These are phyloP conservation scores for Coemansia sp. DNA, from an alignment of 192 early-diverging fungal genomes.

Conservation along the genomic window DNA sequence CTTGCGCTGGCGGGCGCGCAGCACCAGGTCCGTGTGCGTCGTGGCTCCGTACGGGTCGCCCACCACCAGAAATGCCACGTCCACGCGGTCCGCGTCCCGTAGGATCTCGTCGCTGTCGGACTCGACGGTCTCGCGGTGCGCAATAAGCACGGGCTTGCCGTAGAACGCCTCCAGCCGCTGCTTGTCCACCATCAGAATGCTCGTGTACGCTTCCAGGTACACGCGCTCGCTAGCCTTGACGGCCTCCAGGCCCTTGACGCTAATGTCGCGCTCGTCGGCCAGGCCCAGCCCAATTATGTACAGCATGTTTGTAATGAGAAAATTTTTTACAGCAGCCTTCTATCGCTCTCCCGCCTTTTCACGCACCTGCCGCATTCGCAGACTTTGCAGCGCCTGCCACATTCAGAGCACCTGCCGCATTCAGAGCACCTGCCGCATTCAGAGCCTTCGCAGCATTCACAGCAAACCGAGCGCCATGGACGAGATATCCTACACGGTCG, in stretches of 20 bases:
- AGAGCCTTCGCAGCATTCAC: too few species aligned
- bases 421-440: too few species aligned
- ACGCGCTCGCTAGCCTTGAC: constrained; percentile 82
- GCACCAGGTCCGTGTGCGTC: constrained; percentile 94
- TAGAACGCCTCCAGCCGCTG: constrained; percentile 75
- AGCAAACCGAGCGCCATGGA: background rate
- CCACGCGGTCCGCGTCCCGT: constrained; percentile 76
- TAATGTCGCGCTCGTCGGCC: constrained; percentile 95
- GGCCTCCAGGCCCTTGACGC: constrained; percentile 93
- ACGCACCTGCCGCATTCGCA: too few species aligned
- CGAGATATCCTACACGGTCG: constrained; percentile 22
- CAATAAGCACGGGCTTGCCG: constrained; percentile 77
- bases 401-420: too few species aligned
- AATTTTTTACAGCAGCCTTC: background rate
- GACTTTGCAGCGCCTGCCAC: too few species aligned
- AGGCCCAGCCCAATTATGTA: constrained; percentile 92
- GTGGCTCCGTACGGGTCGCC: constrained; percentile 98
- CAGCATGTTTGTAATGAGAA: constrained; percentile 54
- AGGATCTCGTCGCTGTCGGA: constrained; percentile 86
- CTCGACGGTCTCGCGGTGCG: constrained; percentile 98
- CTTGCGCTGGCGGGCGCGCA: constrained; percentile 82
- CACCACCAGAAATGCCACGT: constrained; percentile 95
- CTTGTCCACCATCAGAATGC: constrained; percentile 85
- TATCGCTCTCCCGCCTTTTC: too few species aligned
- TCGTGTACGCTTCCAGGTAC: constrained; percentile 95